Conservation (phyloP, 1,284 basidiomycete genomes). For the Ceratorhiza oryzae-sativae region DNA sequence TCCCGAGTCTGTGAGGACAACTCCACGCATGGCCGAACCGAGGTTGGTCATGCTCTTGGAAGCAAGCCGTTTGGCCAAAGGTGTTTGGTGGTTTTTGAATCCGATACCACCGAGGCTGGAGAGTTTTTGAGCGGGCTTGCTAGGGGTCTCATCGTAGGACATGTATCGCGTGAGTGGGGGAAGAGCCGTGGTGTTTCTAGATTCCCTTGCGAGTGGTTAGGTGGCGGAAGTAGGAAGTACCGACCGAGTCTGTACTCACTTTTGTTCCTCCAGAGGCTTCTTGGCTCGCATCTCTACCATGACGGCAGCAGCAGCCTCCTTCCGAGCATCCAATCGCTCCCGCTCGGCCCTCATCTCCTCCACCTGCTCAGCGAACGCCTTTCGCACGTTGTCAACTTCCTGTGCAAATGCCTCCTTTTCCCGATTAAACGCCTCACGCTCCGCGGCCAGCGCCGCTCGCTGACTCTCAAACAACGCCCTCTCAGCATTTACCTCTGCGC, state of each 20-base stretch:
- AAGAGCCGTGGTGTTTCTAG: slow-evolving; percentile 37
- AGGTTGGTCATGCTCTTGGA: slow-evolving; percentile 53
- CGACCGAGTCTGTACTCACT: slow-evolving; percentile 24
- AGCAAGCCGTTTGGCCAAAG: slow-evolving; percentile 34
- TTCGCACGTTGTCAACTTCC: slow-evolving; percentile 38
- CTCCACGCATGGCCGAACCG: slow-evolving; percentile 81
- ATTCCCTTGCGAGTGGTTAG: slow-evolving; percentile 32
- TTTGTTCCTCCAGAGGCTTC: slow-evolving; percentile 42
- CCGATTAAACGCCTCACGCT: slow-evolving; percentile 38
- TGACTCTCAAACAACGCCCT: slow-evolving; percentile 43
- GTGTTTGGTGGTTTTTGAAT: slow-evolving; percentile 31
- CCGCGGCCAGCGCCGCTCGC: slow-evolving; percentile 34
- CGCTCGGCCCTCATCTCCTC: slow-evolving; percentile 33
- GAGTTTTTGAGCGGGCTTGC: slow-evolving; percentile 43
- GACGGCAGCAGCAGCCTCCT: slow-evolving; percentile 30
- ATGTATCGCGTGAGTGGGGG: slow-evolving; percentile 38
- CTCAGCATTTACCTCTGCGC: slow-evolving; percentile 41
- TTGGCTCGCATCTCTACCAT: slow-evolving; percentile 33
- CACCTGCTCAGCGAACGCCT: slow-evolving; percentile 32
- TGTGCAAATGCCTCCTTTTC: slow-evolving; percentile 42
- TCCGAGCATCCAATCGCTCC: slow-evolving; percentile 27
- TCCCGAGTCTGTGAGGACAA: slow-evolving; percentile 76
- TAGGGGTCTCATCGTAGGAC: slow-evolving; percentile 43
- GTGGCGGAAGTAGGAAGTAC: neutral
- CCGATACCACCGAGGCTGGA: slow-evolving; percentile 10